Percentiles rank a stretch among this genome's conserved stretches.
These are phyloP conservation scores for Emergomyces orientalis DNA, from an alignment of 2,329 filamentous ascomycete species.

Conservation along the genomic window DNA sequence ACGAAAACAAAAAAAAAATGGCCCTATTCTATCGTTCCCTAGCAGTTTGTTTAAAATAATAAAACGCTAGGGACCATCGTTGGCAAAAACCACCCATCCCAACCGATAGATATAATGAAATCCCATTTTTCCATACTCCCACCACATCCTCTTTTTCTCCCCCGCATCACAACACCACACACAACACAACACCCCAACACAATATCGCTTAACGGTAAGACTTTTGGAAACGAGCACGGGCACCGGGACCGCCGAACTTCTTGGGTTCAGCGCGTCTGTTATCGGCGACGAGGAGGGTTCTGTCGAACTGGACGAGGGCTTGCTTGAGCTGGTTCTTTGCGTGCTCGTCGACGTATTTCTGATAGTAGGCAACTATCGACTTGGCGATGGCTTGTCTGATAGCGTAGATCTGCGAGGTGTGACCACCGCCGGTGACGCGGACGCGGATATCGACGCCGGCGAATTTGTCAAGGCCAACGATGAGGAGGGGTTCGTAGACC, in stretches of 20 bases:
- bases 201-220: slow-evolving; percentile 71
- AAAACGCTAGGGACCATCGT: slow-evolving; percentile 3
- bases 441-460: slow-evolving; percentile 94
- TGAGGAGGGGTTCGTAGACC: slow-evolving; percentile 98
- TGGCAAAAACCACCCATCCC: background rate
- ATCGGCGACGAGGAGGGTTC: slow-evolving; percentile 95
- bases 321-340: slow-evolving; percentile 99
- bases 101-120: slow-evolving; percentile 6
- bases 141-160: background rate
- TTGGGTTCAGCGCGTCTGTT: slow-evolving; percentile 99
- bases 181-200: background rate
- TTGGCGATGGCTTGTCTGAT: slow-evolving; percentile 99
- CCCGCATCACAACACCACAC: background rate
- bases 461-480: slow-evolving; percentile 97
- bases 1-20: background rate
- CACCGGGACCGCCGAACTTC: slow-evolving; percentile 79
- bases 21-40: slow-evolving; percentile 8
- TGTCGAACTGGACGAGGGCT: slow-evolving; percentile 89
- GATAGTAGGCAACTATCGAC: slow-evolving; percentile 96
- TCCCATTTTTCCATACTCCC: slow-evolving; percentile 2
- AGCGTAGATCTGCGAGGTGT: slow-evolving; percentile 95
- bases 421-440: slow-evolving; percentile 91
- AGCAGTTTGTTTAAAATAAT: slow-evolving; percentile 1
- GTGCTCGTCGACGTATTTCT: slow-evolving; percentile 99
- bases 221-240: slow-evolving; percentile 96